phyloP scores from a whole-genome alignment of 1,284 basidiomycete species.

The Coniferiporia sulphurascens region DNA sequence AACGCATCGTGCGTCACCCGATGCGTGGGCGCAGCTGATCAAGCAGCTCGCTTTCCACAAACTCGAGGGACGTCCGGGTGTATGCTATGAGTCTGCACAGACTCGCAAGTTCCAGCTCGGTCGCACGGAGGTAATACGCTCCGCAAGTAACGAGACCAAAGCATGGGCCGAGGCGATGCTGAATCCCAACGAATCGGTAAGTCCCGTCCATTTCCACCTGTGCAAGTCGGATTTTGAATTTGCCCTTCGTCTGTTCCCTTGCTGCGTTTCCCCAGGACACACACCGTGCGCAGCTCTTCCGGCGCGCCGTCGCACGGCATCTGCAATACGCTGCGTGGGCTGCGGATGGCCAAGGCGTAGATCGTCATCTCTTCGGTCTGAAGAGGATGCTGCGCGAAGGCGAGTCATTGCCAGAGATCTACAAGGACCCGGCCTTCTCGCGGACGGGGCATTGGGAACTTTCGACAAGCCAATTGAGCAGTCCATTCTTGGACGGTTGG shows the following conservation, averaged over 20 bases:
- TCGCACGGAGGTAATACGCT: slow-evolving; percentile 92
- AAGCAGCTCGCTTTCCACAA: slow-evolving; percentile 96
- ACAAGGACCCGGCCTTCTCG: slow-evolving; percentile 71
- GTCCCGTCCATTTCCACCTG: slow-evolving; percentile 23
- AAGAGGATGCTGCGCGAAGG: slow-evolving; percentile 78
- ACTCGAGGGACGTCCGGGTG: slow-evolving; percentile 73
- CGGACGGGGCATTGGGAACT: slow-evolving; percentile 87
- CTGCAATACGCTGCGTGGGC: slow-evolving; percentile 87
- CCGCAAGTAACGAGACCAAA: slow-evolving; percentile 78
- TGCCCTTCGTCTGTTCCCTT: slow-evolving; percentile 17
- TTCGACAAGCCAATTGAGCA: slow-evolving; percentile 86
- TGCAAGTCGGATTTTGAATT: slow-evolving; percentile 13
- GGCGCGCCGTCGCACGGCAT: slow-evolving; percentile 77
- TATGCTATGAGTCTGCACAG: slow-evolving; percentile 93
- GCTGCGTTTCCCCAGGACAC: slow-evolving; percentile 40
- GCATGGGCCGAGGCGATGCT: slow-evolving; percentile 90
- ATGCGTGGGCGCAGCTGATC: slow-evolving; percentile 92
- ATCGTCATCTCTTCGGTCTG: slow-evolving; percentile 92
- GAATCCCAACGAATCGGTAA: slow-evolving; percentile 48
- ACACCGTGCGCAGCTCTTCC: slow-evolving; percentile 68
- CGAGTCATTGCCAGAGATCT: slow-evolving; percentile 76
- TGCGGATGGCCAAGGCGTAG: slow-evolving; percentile 92
- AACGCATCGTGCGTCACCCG: slow-evolving; percentile 84
- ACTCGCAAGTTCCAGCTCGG: slow-evolving; percentile 91
- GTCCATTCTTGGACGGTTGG: slow-evolving; percentile 87